Conservation (phyloP, 2,329 filamentous ascomycete genomes). For the Xylariaceae sp. region DNA sequence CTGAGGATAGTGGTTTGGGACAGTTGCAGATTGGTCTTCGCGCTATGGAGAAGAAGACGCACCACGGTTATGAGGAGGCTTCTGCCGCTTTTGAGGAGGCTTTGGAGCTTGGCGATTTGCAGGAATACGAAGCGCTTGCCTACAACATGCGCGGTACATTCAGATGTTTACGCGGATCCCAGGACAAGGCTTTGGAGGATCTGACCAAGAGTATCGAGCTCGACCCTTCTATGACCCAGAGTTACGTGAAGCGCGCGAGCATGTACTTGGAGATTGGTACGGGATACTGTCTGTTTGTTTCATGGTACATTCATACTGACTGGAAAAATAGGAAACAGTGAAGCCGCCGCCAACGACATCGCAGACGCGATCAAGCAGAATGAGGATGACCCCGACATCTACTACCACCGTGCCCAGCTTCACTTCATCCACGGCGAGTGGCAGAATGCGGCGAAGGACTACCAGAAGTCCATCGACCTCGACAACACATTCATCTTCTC, state of each 20-base stretch:
- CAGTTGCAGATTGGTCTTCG: slow-evolving; percentile 79
- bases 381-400: slow-evolving; percentile 88
- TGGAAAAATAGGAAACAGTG: slow-evolving; percentile 60
- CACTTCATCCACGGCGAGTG: slow-evolving; percentile 98
- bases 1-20: slow-evolving; percentile 73
- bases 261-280: slow-evolving; percentile 90
- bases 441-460: slow-evolving; percentile 90
- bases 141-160: slow-evolving; percentile 98
- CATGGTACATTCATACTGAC: slow-evolving; percentile 1
- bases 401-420: slow-evolving; percentile 96
- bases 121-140: slow-evolving; percentile 78
- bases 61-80: slow-evolving; percentile 87
- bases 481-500: slow-evolving; percentile 98
- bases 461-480: slow-evolving; percentile 97
- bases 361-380: slow-evolving; percentile 79
- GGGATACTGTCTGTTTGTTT: slow-evolving; percentile 24
- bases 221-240: slow-evolving; percentile 83
- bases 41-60: slow-evolving; percentile 78
- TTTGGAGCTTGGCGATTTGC: slow-evolving; percentile 73
- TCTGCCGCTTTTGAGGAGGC: slow-evolving; percentile 82
- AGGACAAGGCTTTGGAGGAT: slow-evolving; percentile 73
- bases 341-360: slow-evolving; percentile 85
- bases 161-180: slow-evolving; percentile 85
- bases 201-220: slow-evolving; percentile 91
- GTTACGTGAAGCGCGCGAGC: slow-evolving; percentile 97